Percentiles rank a stretch among this genome's conserved stretches.
Evolutionary conservation across 148 eudicot species (phyloP).

Genomic region (Arctostaphylos glauca): DNA sequence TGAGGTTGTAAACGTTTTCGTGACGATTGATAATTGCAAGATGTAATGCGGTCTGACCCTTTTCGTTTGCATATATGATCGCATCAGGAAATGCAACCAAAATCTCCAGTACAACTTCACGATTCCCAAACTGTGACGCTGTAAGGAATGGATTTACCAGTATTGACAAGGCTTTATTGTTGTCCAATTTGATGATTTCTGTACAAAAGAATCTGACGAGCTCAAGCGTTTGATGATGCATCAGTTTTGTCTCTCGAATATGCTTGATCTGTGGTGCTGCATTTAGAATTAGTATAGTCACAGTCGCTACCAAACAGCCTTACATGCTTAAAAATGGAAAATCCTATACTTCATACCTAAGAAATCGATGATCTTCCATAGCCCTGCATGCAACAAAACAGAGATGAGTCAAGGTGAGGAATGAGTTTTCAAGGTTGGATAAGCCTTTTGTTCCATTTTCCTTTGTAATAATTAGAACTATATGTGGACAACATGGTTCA

Average conservation of each 20-base stretch:
- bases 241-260: constrained; percentile 2
- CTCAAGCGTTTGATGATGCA: constrained; percentile 19
- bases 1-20: constrained; percentile 3
- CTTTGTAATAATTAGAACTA: background rate
- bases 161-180: constrained; percentile 12
- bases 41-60: constrained; percentile 8
- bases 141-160: constrained; percentile 4
- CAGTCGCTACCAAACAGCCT: background rate
- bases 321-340: background rate
- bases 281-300: background rate
- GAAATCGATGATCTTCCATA: constrained; percentile 12
- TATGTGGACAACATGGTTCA: background rate
- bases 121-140: constrained; percentile 13
- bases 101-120: constrained; percentile 24
- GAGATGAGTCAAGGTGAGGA: background rate
- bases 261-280: constrained; percentile 18
- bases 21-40: constrained; percentile 20
- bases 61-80: constrained; percentile 3
- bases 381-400: too few species aligned
- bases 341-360: background rate
- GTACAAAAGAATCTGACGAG: constrained; percentile 18
- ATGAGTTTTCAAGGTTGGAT: background rate
- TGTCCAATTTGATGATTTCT: constrained; percentile 12
- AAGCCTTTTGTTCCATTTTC: background rate
- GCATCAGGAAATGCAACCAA: constrained; percentile 16